Conservation (phyloP, 192 early-diverging fungal genomes). For the Backusella australiensis region DNA sequence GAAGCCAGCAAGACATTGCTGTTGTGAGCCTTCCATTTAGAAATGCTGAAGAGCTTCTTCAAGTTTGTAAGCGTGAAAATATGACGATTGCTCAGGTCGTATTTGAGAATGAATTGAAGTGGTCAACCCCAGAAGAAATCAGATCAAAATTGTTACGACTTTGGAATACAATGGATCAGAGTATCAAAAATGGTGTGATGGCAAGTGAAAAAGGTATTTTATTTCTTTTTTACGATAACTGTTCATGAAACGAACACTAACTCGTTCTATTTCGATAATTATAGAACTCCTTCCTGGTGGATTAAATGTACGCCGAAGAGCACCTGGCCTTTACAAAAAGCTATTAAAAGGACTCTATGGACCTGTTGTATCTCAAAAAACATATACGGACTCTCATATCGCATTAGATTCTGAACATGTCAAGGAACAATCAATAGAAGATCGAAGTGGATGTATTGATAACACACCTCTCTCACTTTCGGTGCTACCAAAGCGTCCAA, state of each 20-base stretch:
- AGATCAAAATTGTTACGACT: slow-evolving; percentile 68
- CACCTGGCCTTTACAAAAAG: slow-evolving; percentile 84
- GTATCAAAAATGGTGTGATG: slow-evolving; percentile 72
- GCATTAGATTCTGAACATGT: neutral
- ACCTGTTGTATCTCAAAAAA: slow-evolving; percentile 36
- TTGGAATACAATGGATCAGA: slow-evolving; percentile 93
- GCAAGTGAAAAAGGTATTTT: slow-evolving; percentile 38
- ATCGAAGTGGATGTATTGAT: neutral
- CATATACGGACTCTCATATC: slow-evolving; percentile 28
- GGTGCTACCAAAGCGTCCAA: slow-evolving; percentile 41
- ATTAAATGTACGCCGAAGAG: slow-evolving; percentile 79
- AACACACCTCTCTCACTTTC: slow-evolving; percentile 26
- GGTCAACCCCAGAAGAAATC: slow-evolving; percentile 83
- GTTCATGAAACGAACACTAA: neutral
- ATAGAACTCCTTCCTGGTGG: slow-evolving; percentile 71
- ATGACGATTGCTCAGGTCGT: slow-evolving; percentile 96
- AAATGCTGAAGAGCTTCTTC: slow-evolving; percentile 73
- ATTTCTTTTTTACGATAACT: neutral
- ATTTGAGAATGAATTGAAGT: slow-evolving; percentile 89
- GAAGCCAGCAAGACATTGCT: slow-evolving; percentile 68
- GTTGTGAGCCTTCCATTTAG: slow-evolving; percentile 83
- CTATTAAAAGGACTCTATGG: slow-evolving; percentile 75
- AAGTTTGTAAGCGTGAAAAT: slow-evolving; percentile 77
- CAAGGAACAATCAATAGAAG: neutral
- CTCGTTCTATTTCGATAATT: slow-evolving; percentile 4